Conservation (phyloP, 176 grass and related monocot genomes). For the Chloris gayana region DNA sequence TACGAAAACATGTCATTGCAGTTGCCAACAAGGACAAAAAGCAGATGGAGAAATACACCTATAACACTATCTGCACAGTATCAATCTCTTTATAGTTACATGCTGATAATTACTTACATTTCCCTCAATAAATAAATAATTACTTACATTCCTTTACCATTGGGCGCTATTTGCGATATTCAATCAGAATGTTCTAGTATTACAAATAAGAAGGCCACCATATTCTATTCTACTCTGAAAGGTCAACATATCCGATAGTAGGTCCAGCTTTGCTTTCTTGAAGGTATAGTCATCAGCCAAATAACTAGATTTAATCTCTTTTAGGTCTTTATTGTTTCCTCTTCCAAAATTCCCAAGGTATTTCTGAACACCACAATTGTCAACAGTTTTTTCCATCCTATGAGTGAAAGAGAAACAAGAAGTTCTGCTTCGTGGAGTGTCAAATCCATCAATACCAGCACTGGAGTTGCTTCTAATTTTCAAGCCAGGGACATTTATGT, state of each 20-base stretch:
- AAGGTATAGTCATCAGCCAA: constrained; percentile 53
- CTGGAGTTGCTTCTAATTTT: constrained; percentile 29
- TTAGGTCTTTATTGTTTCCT: constrained; percentile 36
- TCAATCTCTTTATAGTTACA: constrained; percentile 20
- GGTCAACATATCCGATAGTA: constrained; percentile 30
- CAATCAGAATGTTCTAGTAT: constrained; percentile 56
- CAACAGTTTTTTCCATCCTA: constrained; percentile 20
- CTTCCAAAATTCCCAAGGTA: constrained; percentile 49
- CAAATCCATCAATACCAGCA: constrained; percentile 36
- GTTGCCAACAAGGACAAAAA: background rate
- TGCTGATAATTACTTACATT: constrained; percentile 24
- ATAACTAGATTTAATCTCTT: constrained; percentile 38
- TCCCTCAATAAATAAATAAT: too few relatives aligned
- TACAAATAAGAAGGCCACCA: constrained; percentile 59
- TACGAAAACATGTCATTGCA: constrained; percentile 4
- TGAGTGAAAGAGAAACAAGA: constrained; percentile 52
- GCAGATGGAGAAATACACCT: background rate
- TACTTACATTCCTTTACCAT: background rate
- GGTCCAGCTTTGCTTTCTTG: constrained; percentile 19
- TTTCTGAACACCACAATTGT: constrained; percentile 31
- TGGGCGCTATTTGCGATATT: background rate
- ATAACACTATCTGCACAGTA: background rate
- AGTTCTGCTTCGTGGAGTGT: constrained; percentile 42
- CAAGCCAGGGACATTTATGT: constrained; percentile 9
- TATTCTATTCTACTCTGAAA: constrained; percentile 52